Base-by-base conservation (phyloP, 306 rosid genomes). In the Vicia sativa region DNA sequence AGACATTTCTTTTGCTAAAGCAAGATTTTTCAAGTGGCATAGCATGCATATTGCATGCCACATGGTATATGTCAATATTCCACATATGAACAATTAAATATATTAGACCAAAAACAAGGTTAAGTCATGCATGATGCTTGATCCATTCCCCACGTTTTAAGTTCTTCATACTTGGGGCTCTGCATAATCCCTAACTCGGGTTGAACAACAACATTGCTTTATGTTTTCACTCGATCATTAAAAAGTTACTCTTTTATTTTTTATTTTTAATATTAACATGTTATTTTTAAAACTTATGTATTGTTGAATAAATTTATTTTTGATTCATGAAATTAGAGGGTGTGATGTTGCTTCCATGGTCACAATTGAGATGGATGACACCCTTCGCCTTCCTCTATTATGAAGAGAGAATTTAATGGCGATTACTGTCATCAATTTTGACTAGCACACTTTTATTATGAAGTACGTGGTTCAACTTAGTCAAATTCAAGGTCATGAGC, bases 1-100 rank as follows among this genome's bases (percentile, higher is more conserved):
- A 77, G 76, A 65, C 38, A 23, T 41, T 26, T 69, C 72, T 28
- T 68, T 60, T 63, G 74, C 18, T 25, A 62, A 77, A 63, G 68
- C 23, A 25, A 63, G 21, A 42, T 13, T 63, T 65, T 65, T 73
- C 74, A 76, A 73, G 11, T 49, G 55, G 68, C 81, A 67, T 76
- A 60, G 68, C 83, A 67, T 76, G 78, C 66, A 55, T 55, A 10
- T 50, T 76, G 78, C 66, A 55, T 55, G 16, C 56, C 85, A 84
- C 87, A 62, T 81, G 84, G 74, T 57, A 79, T 58, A 73, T 60
- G 74, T 74, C 83, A 59, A 58, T 48, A 31, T 64, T 72, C 52
- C 49, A 45, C 50, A 70, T 52, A 18, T 18, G 29, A 18, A 19
- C 10, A 50, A 4, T 50, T 9, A 52, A 50, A 21, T 50, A 38